Evolutionary conservation across 176 grass and related monocot species (phyloP), one percentile per base, ranked within the genome.

Genomic region (Tillandsia fasciculata): DNA sequence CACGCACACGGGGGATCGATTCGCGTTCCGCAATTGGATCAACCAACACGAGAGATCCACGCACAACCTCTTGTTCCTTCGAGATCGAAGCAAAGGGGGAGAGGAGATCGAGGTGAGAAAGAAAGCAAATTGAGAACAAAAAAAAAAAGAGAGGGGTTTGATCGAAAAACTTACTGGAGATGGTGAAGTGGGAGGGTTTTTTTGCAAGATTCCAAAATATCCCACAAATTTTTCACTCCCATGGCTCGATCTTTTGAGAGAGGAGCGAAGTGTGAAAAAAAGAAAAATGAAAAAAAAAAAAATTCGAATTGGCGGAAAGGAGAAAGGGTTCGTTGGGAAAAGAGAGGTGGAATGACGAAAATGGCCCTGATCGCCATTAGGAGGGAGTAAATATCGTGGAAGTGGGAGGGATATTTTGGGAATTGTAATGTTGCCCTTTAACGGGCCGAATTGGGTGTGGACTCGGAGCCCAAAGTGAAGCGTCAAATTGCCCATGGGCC

Each of bases 191-290:
- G 93, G 67, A 97, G 86, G 70, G 81, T 90, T 81, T 96, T 80
- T 84, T 96, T 96, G 89, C 93, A 97, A 42, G 84, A 92, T 7
- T 97, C 93, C 68, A 97, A 87, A 80, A 96, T 96, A 72, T 97
- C 89, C 93, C 89, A 97, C 10, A 92, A 79, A 73, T 87, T 90
- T 72, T 87, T 97, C 12, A 97, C 89, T 26, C 93, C 93, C 89
- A 97, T 92, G 12, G 53, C 48, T 51, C 56, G 15, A 61, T 61
- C 17, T 9, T 18, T n/a, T 3, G 15, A 56, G 52, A 56, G 52
- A 56, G 52, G 15, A 56, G 15, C 53, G 12, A 3, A 12, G 53
- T 17, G 3, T 17, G n/a, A 12, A 1, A 8, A 17, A 57, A 12
- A 15, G n/a, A 54, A 20, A 0, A 20, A 20, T n/a, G n/a, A 20